Evolutionary conservation across 805 yeast genomes (phyloP), one percentile per base, ranked within the genome.

Genomic region (Kockiozyma suomiensis): DNA sequence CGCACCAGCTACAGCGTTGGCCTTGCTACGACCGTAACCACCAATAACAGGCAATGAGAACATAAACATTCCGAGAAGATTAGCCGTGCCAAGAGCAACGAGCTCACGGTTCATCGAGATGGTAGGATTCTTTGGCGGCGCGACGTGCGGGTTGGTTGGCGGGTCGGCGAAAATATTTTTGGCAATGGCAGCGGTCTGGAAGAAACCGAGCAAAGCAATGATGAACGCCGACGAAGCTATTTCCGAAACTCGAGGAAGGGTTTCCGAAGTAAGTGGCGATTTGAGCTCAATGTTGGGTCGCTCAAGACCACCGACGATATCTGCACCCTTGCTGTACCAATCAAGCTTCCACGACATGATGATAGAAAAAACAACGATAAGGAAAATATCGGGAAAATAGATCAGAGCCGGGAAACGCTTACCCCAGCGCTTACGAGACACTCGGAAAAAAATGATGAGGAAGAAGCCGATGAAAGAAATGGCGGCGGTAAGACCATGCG

Each of bases 121-220:
- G n/a, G 61, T 82, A 0, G 90, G 64, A 30, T 56, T 59, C 46
- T 50, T 53, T 25, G 70, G 65, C 37, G 65, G 65, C 19, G 65
- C 60, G 25, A 58, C 37, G 6, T 33, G 52, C 13, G 66, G 59
- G 49, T 71, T 67, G 41, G 70, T 51, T 35, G 88, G 87, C 64
- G 83, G 84, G n/a, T 81, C 78, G 0, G 92, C 81, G 0, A 96
- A 94, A 28, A 94, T 76, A 0, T 96, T 82, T 72, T 94, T 90
- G 19, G 92, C 88, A 0, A 97, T 97, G 0, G 97, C 91, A 0
- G 97, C 88, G 6, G 96, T 86, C 72, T 93, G 97, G 68, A 93
- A 88, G 70, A 93, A 90, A 0, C 98, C 98, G 38, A 93, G 75
- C 70, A 90, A 82, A 0, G 97, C 96, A 62, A 89, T 83, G 58